phyloP scores from a whole-genome alignment of 495 filamentous ascomycete species.

The Penicillium longicatenatum region DNA sequence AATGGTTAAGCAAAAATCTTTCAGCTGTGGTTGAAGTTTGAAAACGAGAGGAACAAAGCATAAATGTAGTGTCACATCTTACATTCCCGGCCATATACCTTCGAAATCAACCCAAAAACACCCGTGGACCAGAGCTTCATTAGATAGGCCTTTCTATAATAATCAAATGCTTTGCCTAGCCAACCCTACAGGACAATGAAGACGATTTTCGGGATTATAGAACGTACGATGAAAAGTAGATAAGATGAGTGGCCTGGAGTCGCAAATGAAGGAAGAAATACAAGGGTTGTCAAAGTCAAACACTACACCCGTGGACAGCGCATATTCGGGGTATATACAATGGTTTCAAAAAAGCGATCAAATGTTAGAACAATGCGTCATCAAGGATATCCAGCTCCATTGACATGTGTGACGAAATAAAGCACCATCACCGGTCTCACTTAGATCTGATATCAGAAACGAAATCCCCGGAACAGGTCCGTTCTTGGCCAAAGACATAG shows the following conservation, averaged over 20 bases:
- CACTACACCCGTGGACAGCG: neutral
- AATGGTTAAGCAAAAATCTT: neutral
- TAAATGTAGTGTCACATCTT: neutral
- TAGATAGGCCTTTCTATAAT: no score
- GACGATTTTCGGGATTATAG: no score
- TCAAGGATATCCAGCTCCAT: constrained; percentile 24
- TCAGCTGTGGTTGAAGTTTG: neutral
- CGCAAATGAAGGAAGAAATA: neutral
- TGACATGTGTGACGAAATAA: constrained; percentile 16
- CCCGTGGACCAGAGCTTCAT: no score
- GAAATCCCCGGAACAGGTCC: neutral
- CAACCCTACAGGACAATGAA: no score
- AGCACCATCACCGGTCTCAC: constrained; percentile 6
- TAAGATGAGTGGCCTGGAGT: no score
- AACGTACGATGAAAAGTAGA: no score
- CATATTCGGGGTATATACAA: neutral
- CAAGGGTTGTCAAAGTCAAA: neutral
- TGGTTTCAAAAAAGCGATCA: neutral
- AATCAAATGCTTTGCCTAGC: no score
- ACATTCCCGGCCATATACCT: no score
- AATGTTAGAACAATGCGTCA: constrained; percentile 8
- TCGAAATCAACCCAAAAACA: no score
- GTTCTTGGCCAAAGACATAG: neutral
- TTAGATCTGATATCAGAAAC: neutral
- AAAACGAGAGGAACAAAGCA: neutral